Evolutionary conservation across 495 filamentous ascomycete species (phyloP).

Genomic region (Xylaria flabelliformis): DNA sequence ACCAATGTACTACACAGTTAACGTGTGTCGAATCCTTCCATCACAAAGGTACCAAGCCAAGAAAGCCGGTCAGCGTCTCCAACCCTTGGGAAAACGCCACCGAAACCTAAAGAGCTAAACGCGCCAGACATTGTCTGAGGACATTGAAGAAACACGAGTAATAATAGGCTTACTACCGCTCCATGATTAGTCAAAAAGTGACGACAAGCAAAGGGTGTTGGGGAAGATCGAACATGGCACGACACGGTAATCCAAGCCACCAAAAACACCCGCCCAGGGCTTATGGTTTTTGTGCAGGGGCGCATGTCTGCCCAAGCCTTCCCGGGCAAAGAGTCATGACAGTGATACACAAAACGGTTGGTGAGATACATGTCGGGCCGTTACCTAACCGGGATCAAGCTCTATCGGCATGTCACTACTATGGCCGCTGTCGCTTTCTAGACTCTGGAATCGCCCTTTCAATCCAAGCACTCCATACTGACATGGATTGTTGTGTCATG

Average conservation of each 20-base stretch:
- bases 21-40: not conserved
- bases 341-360: not conserved
- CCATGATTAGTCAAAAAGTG: not conserved
- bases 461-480: not conserved
- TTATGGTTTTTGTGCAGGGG: not conserved
- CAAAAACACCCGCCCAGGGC: not conserved
- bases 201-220: not conserved
- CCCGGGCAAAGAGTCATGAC: not conserved
- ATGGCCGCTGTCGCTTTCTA: not conserved
- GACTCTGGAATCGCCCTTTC: not conserved
- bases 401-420: not conserved
- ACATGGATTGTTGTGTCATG: not conserved
- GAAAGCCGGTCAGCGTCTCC: not conserved
- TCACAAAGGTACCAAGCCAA: not conserved
- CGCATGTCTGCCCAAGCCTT: not conserved
- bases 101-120: not conserved
- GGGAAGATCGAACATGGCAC: not conserved
- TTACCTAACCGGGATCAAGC: not conserved
- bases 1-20: not conserved
- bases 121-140: not conserved
- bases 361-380: not conserved
- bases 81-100: not conserved
- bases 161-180: not conserved
- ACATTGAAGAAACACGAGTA: conserved; percentile 3
- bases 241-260: not conserved